Evolutionary conservation across 2,329 filamentous ascomycete species (phyloP), one percentile per base, ranked within the genome.

Genomic region (Aspergillus hortae): DNA sequence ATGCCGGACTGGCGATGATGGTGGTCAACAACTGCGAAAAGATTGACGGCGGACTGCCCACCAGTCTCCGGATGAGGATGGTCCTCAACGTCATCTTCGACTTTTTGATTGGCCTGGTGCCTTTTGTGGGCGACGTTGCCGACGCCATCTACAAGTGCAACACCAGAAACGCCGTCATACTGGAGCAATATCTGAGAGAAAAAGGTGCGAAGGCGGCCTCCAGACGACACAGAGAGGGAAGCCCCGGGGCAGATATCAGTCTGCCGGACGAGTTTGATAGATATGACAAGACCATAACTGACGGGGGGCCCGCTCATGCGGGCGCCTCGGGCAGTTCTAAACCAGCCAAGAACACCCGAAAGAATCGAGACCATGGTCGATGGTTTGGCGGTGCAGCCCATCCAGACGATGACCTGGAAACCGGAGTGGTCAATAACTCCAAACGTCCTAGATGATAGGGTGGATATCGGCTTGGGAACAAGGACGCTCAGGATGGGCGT

Each of bases 1-100:
- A 96, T 66, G 77, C 83, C 7, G 75, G 89, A 46, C 79, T 96
- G 65, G 88, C 89, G 9, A 70, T 90, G 54, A 84, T 89, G 73
- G 84, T 97, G 7, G 78, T 95, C 57, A 80, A 79, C 54, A 85
- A 84, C 21, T 92, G 89, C 72, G 78, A 80, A 56, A 80, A 86
- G 55, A 79, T 95, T 44, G 87, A 95, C 48, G 89, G 89, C 46
- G 89, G 89, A 12, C 81, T 97, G 38, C 72, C 72, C 1, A 58
- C 70, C 4, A 64, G 69, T 9, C 71, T 92, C 46, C 78, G 82
- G 51, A 69, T 80, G 25, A 80, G 80, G 64, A 97, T 99, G 94
- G 70, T 91, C 57, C 72, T 91, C 65, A 95, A 96, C 71, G 82
- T 96, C 51, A 63, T 75, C 12, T 57, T 80, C 19, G 76, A 76